phyloP scores from a whole-genome alignment of 257 asterid species.

The Capsicum chinense region DNA sequence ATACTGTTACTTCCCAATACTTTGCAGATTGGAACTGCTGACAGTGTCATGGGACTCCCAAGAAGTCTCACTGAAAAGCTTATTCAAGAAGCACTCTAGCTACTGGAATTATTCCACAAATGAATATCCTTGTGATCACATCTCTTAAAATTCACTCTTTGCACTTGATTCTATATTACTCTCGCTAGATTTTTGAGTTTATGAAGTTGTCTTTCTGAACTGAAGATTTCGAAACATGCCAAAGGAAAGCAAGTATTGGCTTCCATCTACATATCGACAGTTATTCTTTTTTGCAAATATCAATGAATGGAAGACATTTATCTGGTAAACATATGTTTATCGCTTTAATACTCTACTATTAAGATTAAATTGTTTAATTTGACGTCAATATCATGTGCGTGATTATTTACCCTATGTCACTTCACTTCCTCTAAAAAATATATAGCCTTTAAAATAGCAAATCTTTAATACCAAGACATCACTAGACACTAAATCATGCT shows the following conservation, averaged over 20 bases:
- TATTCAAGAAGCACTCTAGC: constrained; percentile 59
- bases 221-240: constrained; percentile 8
- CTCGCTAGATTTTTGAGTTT: neutral
- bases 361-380: neutral
- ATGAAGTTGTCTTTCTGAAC: constrained; percentile 18
- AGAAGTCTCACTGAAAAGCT: constrained; percentile 72
- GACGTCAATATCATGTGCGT: neutral
- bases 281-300: neutral
- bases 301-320: neutral
- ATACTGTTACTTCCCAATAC: constrained; percentile 3
- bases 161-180: neutral
- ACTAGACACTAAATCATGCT: neutral
- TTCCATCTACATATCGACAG: neutral
- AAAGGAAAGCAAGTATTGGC: neutral
- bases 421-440: neutral
- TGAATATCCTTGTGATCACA: neutral
- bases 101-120: neutral
- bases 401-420: neutral
- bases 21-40: constrained; percentile 75
- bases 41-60: constrained; percentile 87
- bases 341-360: neutral
- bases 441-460: neutral
- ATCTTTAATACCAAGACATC: neutral
- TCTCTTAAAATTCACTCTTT: neutral
- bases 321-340: neutral